Conservation (phyloP, 2,329 filamentous ascomycete species). For the Aspergillus luchuensis region DNA sequence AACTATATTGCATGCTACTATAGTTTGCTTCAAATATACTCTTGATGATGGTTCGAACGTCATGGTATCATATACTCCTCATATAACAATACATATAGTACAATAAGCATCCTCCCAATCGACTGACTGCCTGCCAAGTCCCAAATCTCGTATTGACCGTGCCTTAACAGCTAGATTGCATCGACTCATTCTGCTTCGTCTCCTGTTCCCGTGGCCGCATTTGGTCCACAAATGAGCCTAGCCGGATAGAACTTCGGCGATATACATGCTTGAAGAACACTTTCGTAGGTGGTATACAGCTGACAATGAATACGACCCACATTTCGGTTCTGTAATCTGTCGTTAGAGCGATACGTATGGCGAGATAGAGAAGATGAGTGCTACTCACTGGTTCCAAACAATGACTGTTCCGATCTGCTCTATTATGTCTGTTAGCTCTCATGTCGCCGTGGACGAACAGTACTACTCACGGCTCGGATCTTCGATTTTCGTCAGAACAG, state of each 20-base stretch:
- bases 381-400: constrained; percentile 22
- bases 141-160: neutral
- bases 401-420: constrained; percentile 19
- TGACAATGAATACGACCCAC: constrained; percentile 30
- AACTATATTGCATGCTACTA: too few relatives aligned
- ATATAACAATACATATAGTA: too few relatives aligned
- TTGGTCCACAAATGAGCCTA: neutral
- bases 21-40: too few relatives aligned
- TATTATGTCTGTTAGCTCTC: neutral
- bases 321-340: constrained; percentile 21
- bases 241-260: neutral
- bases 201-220: neutral
- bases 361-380: too few relatives aligned
- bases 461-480: constrained; percentile 21
- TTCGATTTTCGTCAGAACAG: constrained; percentile 9
- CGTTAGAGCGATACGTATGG: neutral
- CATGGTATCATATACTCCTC: too few relatives aligned
- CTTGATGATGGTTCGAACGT: too few relatives aligned
- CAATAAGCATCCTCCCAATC: too few relatives aligned
- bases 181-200: neutral
- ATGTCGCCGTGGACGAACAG: neutral
- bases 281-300: constrained; percentile 23
- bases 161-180: neutral
- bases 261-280: constrained; percentile 8
- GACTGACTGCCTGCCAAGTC: too few relatives aligned